Evolutionary conservation across 1,284 basidiomycete species (phyloP).

Genomic region (Cutaneotrichosporon sp.): DNA sequence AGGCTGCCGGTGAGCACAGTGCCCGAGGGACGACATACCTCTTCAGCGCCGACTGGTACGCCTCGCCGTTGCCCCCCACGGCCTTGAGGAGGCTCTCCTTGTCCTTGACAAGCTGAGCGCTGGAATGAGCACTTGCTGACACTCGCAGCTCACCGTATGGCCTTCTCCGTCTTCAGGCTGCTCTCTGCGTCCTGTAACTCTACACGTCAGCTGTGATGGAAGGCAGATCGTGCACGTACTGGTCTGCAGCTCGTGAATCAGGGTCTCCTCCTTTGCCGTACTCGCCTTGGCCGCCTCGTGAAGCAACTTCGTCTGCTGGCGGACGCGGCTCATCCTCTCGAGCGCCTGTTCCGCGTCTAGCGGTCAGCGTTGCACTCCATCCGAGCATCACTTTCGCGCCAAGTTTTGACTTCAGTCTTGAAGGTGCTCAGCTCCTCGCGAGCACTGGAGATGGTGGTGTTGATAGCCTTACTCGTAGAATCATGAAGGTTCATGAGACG

Average conservation of each 20-base stretch:
- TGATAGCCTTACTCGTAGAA: not conserved
- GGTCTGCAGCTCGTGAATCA: not conserved
- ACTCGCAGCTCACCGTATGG: not conserved
- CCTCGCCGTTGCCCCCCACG: not conserved
- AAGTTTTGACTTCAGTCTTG: not conserved
- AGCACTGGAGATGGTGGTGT: not conserved
- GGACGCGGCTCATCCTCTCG: not conserved
- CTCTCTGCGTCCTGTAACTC: not conserved
- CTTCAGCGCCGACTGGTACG: not conserved
- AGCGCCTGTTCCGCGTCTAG: not conserved
- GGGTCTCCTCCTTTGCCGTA: not conserved
- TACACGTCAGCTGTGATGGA: not conserved
- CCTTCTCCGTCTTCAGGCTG: not conserved
- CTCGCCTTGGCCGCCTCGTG: not conserved
- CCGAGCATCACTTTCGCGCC: not conserved
- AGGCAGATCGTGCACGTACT: not conserved
- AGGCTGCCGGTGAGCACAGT: not conserved
- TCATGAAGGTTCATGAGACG: not conserved
- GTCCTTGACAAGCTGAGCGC: not conserved
- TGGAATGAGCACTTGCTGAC: not conserved
- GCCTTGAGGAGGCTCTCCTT: not conserved
- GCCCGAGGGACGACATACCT: not conserved
- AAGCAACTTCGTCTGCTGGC: not conserved
- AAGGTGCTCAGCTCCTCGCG: not conserved
- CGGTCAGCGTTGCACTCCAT: not conserved